These are phyloP conservation scores for Talaromyces atroroseus DNA, from an alignment of 2,329 filamentous ascomycete genomes.

Conservation along the genomic window DNA sequence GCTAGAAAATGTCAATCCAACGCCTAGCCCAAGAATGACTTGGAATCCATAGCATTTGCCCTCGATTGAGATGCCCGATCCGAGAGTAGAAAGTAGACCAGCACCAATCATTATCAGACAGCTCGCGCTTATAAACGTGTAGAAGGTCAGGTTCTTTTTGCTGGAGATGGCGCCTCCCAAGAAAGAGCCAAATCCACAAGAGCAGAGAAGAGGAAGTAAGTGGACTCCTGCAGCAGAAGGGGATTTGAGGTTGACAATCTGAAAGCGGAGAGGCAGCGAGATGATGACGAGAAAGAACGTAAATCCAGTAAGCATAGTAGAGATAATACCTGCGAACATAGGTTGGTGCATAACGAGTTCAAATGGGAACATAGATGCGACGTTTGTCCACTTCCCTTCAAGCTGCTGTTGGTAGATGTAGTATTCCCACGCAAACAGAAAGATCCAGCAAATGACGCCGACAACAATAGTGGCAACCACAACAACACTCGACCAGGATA, in stretches of 20 bases:
- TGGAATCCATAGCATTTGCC: conserved; percentile 2
- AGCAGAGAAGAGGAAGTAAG: neutral
- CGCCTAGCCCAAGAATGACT: neutral
- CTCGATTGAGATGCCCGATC: neutral
- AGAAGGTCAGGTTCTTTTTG: neutral
- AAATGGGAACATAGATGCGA: conserved; percentile 6
- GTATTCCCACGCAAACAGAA: conserved; percentile 2
- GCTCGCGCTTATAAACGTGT: neutral
- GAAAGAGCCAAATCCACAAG: neutral
- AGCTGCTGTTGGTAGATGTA: neutral
- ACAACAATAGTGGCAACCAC: neutral
- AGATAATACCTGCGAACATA: conserved; percentile 1
- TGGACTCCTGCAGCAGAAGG: neutral
- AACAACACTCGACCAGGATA: conserved; percentile 2
- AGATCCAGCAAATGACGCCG: neutral
- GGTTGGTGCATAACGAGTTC: conserved; percentile 2
- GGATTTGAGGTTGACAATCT: conserved; percentile 5
- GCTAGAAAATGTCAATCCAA: conserved; percentile 1
- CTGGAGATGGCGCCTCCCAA: neutral
- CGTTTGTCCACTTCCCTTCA: neutral
- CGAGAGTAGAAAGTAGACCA: neutral
- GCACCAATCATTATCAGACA: neutral
- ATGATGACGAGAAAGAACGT: neutral
- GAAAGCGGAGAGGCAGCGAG: neutral
- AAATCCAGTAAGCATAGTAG: neutral